Base-by-base conservation (phyloP, 352 stramenopile genomes). In the Pilasporangium apinafurcum region DNA sequence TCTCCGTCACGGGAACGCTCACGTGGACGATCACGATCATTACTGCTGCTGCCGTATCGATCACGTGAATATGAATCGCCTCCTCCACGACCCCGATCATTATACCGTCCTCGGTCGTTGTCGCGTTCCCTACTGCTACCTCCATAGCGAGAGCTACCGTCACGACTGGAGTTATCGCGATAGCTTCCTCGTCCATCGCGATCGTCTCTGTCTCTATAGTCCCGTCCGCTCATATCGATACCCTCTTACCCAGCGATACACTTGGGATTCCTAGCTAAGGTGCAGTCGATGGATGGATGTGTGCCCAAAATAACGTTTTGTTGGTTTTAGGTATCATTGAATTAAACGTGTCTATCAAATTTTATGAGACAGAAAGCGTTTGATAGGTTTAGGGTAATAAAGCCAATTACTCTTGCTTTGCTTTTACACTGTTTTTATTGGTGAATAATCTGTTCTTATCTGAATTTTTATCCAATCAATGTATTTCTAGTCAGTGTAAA, bases 51-150 rank as follows among this genome's bases (percentile, higher is more conserved):
- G 22, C 53, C 44, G 20, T 42, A 48, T 38, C 59, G 53, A 47
- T 78, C 68, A 17, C 48, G 48, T 21, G 38, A 48, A 5, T 25
- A 35, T 21, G 60, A 55, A 48, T 67, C 65, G 45, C 67, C 52
- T 18, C 56, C 25, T 20, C 65, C 54, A n/a, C 59, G 41, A 12
- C 48, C 44, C 9, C 51, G 37, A 2, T 67, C 60, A 39, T 53
- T 44, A 26, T 38, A 55, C 5, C 34, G 17, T 5, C 37, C 26
- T 8, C 35, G 33, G 8, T 56, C 31, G 14, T 48, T 31, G 21
- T 52, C 48, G 40, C 53, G 43, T 6, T 62, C 53, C 36, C 51
- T 53, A 35, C 49, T 48, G 46, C 60, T 42, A 14, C 55, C 53
- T 35, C 55, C 35, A n/a, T 32, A 49, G 38, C 53, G 39, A 36